These are phyloP conservation scores for Candida hungchunana DNA, from an alignment of 805 yeast species.

Conservation along the genomic window DNA sequence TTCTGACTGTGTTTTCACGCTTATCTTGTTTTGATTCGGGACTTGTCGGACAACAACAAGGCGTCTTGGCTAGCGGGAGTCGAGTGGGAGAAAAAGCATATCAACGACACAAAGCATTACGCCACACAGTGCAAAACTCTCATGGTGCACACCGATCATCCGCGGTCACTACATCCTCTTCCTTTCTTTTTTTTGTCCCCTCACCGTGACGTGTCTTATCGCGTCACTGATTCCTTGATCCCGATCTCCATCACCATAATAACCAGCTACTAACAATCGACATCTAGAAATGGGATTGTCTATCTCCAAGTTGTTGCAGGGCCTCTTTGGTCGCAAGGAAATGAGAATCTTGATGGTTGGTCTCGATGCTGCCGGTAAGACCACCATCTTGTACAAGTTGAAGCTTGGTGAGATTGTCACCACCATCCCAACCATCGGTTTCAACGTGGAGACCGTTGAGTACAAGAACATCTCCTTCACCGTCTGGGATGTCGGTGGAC, in stretches of 20 bases:
- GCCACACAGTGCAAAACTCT: too few relatives aligned
- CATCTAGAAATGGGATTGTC: constrained; percentile 78
- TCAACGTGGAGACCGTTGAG: constrained; percentile 96
- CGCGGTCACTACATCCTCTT: too few relatives aligned
- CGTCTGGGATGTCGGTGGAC: constrained; percentile 99
- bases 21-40: too few relatives aligned
- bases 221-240: background rate
- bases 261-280: constrained; percentile 5
- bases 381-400: constrained; percentile 91
- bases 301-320: constrained; percentile 88
- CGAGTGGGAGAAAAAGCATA: too few relatives aligned
- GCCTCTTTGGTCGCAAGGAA: constrained; percentile 96
- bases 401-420: constrained; percentile 95
- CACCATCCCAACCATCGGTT: constrained; percentile 95
- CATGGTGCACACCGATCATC: too few relatives aligned
- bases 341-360: constrained; percentile 99
- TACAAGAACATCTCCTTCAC: constrained; percentile 95
- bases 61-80: too few relatives aligned
- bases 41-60: background rate
- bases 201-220: constrained; percentile 9
- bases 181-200: too few relatives aligned
- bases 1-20: too few relatives aligned
- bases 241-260: background rate
- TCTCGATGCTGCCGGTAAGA: constrained; percentile 97
- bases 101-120: too few relatives aligned